Conservation (phyloP, 495 filamentous ascomycete species). For the Penicillium steckii region DNA sequence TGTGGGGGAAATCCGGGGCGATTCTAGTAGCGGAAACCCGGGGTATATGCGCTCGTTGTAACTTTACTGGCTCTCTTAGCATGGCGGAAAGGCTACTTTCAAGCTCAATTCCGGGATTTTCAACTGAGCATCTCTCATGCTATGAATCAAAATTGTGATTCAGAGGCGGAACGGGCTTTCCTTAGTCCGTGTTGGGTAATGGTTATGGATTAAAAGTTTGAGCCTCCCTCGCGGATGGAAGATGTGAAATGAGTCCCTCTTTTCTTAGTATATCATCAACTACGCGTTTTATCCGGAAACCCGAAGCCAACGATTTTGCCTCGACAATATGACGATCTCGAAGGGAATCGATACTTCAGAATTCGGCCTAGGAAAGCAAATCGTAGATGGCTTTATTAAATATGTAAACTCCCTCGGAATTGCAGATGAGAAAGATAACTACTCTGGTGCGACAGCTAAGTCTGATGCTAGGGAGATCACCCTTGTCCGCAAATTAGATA, state of each 20-base stretch:
- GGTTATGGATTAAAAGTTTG: too few relatives aligned
- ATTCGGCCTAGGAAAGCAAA: background rate
- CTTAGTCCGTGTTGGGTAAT: too few relatives aligned
- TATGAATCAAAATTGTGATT: too few relatives aligned
- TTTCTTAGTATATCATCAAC: too few relatives aligned
- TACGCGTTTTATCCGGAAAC: background rate
- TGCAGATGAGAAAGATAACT: constrained; percentile 5
- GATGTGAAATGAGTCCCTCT: too few relatives aligned
- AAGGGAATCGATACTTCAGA: background rate
- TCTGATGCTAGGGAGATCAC: constrained; percentile 8
- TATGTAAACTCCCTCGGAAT: background rate
- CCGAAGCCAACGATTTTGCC: background rate
- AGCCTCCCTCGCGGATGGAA: too few relatives aligned
- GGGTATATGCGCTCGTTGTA: background rate
- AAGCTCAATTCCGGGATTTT: background rate
- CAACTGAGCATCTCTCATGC: background rate
- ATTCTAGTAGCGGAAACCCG: background rate
- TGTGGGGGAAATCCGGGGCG: background rate
- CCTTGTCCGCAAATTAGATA: constrained; percentile 44
- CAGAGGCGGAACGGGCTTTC: too few relatives aligned
- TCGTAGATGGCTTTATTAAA: background rate
- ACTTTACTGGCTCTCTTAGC: background rate
- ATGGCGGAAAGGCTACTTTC: background rate
- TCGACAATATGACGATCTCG: background rate
- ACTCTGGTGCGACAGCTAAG: constrained; percentile 9